phyloP scores from a whole-genome alignment of 1,139 yeast genomes.

The Zygosaccharomyces sapae region DNA sequence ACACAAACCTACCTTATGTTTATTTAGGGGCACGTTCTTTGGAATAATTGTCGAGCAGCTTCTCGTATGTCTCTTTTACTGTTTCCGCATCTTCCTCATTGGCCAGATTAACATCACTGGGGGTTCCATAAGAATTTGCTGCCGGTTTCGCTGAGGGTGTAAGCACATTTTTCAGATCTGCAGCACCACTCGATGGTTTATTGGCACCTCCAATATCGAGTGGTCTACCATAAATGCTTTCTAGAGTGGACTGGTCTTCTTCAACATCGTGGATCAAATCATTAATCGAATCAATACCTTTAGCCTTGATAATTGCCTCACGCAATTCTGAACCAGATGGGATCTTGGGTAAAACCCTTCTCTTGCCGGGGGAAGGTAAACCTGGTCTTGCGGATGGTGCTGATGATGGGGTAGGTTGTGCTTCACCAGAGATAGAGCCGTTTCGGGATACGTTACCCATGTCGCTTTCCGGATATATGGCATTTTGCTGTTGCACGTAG shows the following conservation, averaged over 20 bases:
- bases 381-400: constrained; percentile 15
- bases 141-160: constrained; percentile 3
- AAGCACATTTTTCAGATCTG: constrained; percentile 1
- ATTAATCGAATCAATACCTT: constrained; percentile 67
- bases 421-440: constrained; percentile 10
- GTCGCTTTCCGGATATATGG: constrained; percentile 38
- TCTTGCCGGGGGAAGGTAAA: constrained; percentile 7
- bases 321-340: constrained; percentile 76
- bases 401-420: constrained; percentile 14
- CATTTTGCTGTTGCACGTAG: constrained; percentile 59
- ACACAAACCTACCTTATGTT: neutral
- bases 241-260: constrained; percentile 48
- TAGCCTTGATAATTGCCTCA: constrained; percentile 72
- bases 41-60: constrained; percentile 51
- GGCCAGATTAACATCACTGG: neutral
- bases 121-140: neutral
- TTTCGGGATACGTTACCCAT: constrained; percentile 7
- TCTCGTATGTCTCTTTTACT: constrained; percentile 66
- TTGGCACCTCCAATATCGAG: constrained; percentile 8
- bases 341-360: constrained; percentile 37
- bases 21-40: constrained; percentile 49
- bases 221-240: constrained; percentile 47
- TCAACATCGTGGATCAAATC: constrained; percentile 67
- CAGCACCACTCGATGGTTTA: constrained; percentile 3
- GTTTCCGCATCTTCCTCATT: constrained; percentile 35